Percentiles rank a stretch among this genome's conserved stretches.
Evolutionary conservation across 257 asterid genomes (phyloP).

Genomic region (Buddleja alternifolia): DNA sequence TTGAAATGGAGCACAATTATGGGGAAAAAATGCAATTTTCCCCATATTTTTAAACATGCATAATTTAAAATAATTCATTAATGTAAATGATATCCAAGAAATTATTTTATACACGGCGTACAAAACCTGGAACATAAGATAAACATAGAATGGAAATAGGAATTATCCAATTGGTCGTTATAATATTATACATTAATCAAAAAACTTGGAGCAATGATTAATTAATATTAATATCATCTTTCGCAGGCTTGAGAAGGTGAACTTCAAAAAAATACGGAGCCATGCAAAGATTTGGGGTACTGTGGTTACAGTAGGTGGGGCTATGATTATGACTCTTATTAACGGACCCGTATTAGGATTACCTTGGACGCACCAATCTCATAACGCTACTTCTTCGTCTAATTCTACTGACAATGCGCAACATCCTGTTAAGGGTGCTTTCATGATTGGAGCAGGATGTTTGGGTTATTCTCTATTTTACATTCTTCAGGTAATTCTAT

Average conservation of each 20-base stretch:
- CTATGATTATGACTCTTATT: constrained; percentile 70
- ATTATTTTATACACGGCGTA: too few species aligned
- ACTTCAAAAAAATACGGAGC: constrained; percentile 44
- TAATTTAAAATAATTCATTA: too few species aligned
- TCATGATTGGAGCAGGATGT: constrained; percentile 55
- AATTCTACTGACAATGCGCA: constrained; percentile 23
- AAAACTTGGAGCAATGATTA: too few species aligned
- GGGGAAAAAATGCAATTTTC: too few species aligned
- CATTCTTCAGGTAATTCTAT: constrained; percentile 56
- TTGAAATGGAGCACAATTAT: too few species aligned
- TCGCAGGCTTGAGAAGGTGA: constrained; percentile 66
- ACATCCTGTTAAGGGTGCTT: constrained; percentile 52
- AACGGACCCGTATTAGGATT: constrained; percentile 49
- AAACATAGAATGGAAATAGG: too few species aligned
- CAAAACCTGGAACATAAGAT: too few species aligned
- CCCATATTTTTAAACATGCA: too few species aligned
- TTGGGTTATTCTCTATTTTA: constrained; percentile 55
- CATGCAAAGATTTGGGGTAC: constrained; percentile 71
- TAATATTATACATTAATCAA: too few species aligned
- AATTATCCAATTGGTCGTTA: background rate
- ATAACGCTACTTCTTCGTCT: constrained; percentile 13
- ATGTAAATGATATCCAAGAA: too few species aligned
- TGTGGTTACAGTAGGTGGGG: constrained; percentile 68
- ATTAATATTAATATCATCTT: too few species aligned
- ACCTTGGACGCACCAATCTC: constrained; percentile 60